These are phyloP conservation scores for Diddensiella caesifluorescens DNA, from an alignment of 805 yeast genomes.

Conservation along the genomic window DNA sequence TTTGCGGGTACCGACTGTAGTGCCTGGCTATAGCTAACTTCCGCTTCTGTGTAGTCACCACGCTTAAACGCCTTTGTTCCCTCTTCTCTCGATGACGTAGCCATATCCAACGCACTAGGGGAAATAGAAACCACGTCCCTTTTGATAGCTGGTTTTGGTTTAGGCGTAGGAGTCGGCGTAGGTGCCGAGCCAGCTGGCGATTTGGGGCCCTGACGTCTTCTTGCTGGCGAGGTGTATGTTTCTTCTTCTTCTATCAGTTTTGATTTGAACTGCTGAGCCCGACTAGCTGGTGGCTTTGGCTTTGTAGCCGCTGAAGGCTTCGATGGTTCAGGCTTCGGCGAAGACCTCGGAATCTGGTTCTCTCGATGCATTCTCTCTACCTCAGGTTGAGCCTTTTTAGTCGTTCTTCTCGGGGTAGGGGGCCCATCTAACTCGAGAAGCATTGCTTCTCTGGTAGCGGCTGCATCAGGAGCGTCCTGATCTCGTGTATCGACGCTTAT, in stretches of 20 bases:
- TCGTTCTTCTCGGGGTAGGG: slow-evolving; percentile 7
- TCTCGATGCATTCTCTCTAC: background rate
- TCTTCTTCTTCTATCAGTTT: slow-evolving; percentile 15
- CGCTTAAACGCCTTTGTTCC: slow-evolving; percentile 63
- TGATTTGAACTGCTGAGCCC: slow-evolving; percentile 23
- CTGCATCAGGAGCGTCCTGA: slow-evolving; percentile 10
- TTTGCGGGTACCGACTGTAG: slow-evolving; percentile 52
- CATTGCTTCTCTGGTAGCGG: slow-evolving; percentile 14
- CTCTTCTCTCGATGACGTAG: slow-evolving; percentile 29
- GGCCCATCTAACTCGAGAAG: slow-evolving; percentile 9
- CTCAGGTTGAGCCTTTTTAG: slow-evolving; percentile 1
- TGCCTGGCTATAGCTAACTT: slow-evolving; percentile 52
- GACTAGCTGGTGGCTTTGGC: slow-evolving; percentile 17
- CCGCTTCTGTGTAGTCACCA: slow-evolving; percentile 78
- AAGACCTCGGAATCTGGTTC: background rate
- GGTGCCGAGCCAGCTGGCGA: slow-evolving; percentile 17
- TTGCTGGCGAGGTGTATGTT: slow-evolving; percentile 16
- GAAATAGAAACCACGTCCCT: slow-evolving; percentile 26
- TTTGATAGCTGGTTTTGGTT: slow-evolving; percentile 16
- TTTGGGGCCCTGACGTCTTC: slow-evolving; percentile 15
- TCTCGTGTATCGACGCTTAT: slow-evolving; percentile 20
- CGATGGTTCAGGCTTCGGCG: background rate
- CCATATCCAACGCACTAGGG: slow-evolving; percentile 30
- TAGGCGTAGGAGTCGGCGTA: slow-evolving; percentile 15
- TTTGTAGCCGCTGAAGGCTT: slow-evolving; percentile 15